Evolutionary conservation across 768 basidiomycete species (phyloP), one percentile per base, ranked within the genome.

Genomic region (Boletus eberwhitei): DNA sequence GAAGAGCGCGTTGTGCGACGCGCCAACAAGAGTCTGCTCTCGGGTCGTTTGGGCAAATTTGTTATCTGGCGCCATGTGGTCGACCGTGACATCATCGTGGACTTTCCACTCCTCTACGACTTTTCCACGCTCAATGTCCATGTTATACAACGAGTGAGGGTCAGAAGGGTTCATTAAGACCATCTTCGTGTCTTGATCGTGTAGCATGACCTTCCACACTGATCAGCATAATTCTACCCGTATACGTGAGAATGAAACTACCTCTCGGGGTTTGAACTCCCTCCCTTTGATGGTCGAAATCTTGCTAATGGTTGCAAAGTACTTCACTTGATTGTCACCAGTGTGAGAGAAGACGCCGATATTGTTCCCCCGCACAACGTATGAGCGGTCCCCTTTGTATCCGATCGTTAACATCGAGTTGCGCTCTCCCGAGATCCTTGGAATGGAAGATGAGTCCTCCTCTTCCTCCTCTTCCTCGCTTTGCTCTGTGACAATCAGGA

Each of bases 31-130:
- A 3, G 97, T 99, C 70, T 97, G 91, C 68, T 96, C 88, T 45
- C 79, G 81, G 38, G 94, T 94, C 61, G 87, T 97, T 60, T 89
- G 94, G 7, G 97, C 95, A 64, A 93, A 98, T 73, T 99, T 99
- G 74, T 81, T 86, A 62, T 93, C 86, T 5, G 97, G 95, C 2
- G 95, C 84, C 68, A 98, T 90, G 66, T 96, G 87, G 70, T 88
- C 81, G 59, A 99, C 90, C 16, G 79, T 76, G 59, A 98, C 77
- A 65, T 88, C 79, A 35, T 98, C 93, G 67, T 94, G 87, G n/a
- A 99, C 86, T 68, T 93, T 96, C 94, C 93, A 98, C 70, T 99
- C 97, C 68, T 99, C 97, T 21, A 98, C 93, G 29, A 99, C 86
- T 73, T 97, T 96, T 40, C 93, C 97, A 24, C 86, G 85, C 71